Percentiles rank a stretch among this genome's conserved stretches.
phyloP scores from a whole-genome alignment of 805 yeast species.

The Pichia heedii region DNA sequence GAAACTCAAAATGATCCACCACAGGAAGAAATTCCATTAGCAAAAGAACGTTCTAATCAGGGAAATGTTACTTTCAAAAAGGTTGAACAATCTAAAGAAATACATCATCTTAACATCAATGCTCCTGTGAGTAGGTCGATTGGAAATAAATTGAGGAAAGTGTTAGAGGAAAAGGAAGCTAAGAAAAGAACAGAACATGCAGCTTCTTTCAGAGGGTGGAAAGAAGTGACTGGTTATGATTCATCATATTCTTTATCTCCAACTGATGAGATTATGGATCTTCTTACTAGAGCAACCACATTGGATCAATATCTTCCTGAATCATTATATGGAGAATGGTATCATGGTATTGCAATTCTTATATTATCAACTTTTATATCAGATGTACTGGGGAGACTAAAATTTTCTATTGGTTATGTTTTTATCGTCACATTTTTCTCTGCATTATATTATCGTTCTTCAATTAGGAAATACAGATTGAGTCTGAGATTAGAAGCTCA shows the following conservation, averaged over 20 bases:
- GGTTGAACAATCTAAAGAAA: not conserved
- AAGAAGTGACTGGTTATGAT: conserved; percentile 84
- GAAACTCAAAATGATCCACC: too few species aligned
- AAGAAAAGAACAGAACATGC: conserved; percentile 40
- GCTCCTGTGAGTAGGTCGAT: conserved; percentile 24
- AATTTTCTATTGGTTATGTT: conserved; percentile 72
- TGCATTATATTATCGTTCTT: conserved; percentile 69
- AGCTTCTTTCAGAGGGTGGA: conserved; percentile 85
- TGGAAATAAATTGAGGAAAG: conserved; percentile 13
- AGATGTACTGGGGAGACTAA: conserved; percentile 70
- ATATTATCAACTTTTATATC: conserved; percentile 61
- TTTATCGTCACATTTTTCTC: conserved; percentile 59
- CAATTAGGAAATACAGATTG: conserved; percentile 72
- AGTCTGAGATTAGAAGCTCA: conserved; percentile 70
- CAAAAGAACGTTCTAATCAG: not conserved
- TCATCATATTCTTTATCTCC: conserved; percentile 52
- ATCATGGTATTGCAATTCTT: conserved; percentile 72
- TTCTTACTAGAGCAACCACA: conserved; percentile 59
- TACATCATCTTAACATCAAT: conserved; percentile 12
- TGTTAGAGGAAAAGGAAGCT: conserved; percentile 13
- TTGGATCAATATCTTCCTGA: conserved; percentile 73
- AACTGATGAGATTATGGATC: conserved; percentile 66
- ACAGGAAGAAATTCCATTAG: not conserved
- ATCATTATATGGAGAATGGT: conserved; percentile 88
- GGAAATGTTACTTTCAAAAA: not conserved